phyloP scores from a whole-genome alignment of 768 basidiomycete species.

The Boletus rufocinnamomeus region DNA sequence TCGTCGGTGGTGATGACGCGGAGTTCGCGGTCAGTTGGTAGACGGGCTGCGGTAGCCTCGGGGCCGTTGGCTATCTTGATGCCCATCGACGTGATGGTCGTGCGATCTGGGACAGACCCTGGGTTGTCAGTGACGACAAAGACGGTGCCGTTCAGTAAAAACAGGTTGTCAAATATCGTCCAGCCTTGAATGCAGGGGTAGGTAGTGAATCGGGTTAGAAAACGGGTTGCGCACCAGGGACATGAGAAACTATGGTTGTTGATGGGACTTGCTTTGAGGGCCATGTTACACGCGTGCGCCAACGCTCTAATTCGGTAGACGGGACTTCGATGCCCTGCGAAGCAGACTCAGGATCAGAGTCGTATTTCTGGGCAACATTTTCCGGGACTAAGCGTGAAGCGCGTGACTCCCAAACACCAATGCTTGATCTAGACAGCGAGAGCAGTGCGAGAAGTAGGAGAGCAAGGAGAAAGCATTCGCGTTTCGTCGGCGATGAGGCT shows the following conservation, averaged over 20 bases:
- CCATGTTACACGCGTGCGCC: slow-evolving; percentile 44
- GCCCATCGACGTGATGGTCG: slow-evolving; percentile 72
- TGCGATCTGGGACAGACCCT: slow-evolving; percentile 60
- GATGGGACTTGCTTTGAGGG: slow-evolving; percentile 42
- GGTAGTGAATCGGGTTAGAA: not conserved
- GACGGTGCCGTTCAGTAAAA: slow-evolving; percentile 76
- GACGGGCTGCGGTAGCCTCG: slow-evolving; percentile 54
- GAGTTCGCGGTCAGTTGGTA: slow-evolving; percentile 81
- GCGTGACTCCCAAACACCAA: slow-evolving; percentile 6
- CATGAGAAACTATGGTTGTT: slow-evolving; percentile 74
- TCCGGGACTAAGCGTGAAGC: slow-evolving; percentile 11
- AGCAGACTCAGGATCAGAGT: not conserved
- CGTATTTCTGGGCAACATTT: slow-evolving; percentile 5
- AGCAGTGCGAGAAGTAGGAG: no score
- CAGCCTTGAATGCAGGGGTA: slow-evolving; percentile 55
- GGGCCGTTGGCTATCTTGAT: slow-evolving; percentile 57
- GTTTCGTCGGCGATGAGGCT: no score
- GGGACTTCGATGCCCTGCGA: slow-evolving; percentile 12
- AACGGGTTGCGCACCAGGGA: slow-evolving; percentile 49
- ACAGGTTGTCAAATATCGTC: slow-evolving; percentile 87
- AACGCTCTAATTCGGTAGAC: slow-evolving; percentile 24
- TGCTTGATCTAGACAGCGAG: no score
- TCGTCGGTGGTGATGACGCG: slow-evolving; percentile 68
- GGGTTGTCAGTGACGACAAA: slow-evolving; percentile 81
- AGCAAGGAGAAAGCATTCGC: no score